Evolutionary conservation across 345 rosid species (phyloP).

Genomic region (Pugionium dolabratum): DNA sequence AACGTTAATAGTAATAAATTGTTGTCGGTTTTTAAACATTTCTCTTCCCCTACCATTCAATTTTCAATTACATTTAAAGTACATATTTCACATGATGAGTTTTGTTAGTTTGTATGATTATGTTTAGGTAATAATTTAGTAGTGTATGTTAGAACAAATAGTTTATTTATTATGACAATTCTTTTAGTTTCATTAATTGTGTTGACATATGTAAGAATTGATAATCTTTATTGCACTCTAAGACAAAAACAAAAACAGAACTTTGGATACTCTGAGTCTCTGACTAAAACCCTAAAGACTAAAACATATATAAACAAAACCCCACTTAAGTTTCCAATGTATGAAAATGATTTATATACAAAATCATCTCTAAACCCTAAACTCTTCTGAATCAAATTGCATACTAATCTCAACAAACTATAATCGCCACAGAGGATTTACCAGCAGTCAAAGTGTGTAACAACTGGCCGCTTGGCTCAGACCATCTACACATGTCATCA

Average conservation of each 20-base stretch:
- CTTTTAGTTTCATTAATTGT: not conserved
- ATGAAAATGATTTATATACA: constrained; percentile 22
- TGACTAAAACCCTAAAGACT: constrained; percentile 12
- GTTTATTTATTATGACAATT: not conserved
- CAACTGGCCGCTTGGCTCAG: constrained; percentile 11
- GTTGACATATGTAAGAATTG: not conserved
- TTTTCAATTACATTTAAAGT: too few species aligned
- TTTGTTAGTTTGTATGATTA: too few species aligned
- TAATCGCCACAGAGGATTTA: not conserved
- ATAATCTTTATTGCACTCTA: not conserved
- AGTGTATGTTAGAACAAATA: too few species aligned
- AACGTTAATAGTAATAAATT: too few species aligned
- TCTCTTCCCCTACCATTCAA: too few species aligned
- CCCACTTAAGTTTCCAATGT: constrained; percentile 19
- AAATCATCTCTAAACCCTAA: constrained; percentile 11
- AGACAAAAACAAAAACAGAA: constrained; percentile 32
- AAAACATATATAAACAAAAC: not conserved
- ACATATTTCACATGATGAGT: too few species aligned
- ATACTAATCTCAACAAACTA: constrained; percentile 16
- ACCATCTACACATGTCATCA: constrained; percentile 1
- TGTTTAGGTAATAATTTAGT: too few species aligned
- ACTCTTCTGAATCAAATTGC: constrained; percentile 20
- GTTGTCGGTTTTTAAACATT: too few species aligned
- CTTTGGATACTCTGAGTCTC: constrained; percentile 28
- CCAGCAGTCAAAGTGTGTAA: not conserved